Evolutionary conservation across 805 yeast genomes (phyloP).

Genomic region (Metschnikowia dekortorum): DNA sequence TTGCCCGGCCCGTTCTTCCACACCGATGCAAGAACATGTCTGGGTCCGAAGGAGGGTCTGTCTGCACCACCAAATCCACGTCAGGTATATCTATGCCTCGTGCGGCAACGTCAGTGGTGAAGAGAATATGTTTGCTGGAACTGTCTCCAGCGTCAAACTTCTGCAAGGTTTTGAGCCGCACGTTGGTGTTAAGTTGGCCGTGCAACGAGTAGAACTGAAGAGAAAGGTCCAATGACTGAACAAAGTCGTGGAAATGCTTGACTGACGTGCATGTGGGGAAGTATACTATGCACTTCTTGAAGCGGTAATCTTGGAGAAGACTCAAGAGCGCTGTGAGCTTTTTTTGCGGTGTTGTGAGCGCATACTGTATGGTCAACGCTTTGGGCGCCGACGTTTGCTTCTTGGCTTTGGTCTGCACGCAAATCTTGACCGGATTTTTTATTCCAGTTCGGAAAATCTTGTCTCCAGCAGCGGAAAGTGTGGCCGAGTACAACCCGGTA

Average conservation of each 20-base stretch:
- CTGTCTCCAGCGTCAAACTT: constrained; percentile 50
- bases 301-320: constrained; percentile 50
- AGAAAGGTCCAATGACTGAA: constrained; percentile 31
- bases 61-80: constrained; percentile 88
- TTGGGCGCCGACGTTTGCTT: constrained; percentile 49
- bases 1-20: constrained; percentile 95
- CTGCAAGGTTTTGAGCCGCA: constrained; percentile 69
- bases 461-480: constrained; percentile 76
- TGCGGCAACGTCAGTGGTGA: constrained; percentile 98
- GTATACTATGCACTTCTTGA: constrained; percentile 81
- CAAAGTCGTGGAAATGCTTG: constrained; percentile 62
- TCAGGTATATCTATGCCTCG: constrained; percentile 94
- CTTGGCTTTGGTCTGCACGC: constrained; percentile 55
- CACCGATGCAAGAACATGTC: constrained; percentile 89
- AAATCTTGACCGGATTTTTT: constrained; percentile 85
- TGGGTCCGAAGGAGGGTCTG: constrained; percentile 93
- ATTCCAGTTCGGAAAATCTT: constrained; percentile 82
- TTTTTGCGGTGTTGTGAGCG: constrained; percentile 51
- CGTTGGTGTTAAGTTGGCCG: constrained; percentile 81
- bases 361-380: constrained; percentile 57
- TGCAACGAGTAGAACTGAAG: constrained; percentile 66
- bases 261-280: constrained; percentile 89
- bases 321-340: constrained; percentile 60
- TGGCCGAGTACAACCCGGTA: constrained; percentile 92
- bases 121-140: constrained; percentile 51